phyloP scores from a whole-genome alignment of 2,329 filamentous ascomycete genomes.

The Hymenoscyphus linearis region DNA sequence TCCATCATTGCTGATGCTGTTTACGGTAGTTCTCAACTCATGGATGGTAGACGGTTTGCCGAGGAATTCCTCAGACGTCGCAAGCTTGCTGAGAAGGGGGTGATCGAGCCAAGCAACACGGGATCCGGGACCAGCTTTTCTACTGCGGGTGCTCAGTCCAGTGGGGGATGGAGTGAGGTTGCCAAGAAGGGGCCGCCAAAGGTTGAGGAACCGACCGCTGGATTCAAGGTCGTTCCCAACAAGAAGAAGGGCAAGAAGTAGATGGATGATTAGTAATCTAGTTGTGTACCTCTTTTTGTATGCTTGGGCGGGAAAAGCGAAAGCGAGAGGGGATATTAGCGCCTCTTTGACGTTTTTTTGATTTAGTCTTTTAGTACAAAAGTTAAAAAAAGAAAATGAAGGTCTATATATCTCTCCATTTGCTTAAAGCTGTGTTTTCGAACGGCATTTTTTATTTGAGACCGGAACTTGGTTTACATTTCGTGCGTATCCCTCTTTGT shows the following conservation, averaged over 20 bases:
- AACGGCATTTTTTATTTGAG: too few species aligned
- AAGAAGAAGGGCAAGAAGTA: conserved; percentile 89
- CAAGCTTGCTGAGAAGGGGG: conserved; percentile 87
- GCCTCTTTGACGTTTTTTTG: background rate
- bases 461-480: too few species aligned
- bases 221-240: conserved; percentile 83
- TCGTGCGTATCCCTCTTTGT: too few species aligned
- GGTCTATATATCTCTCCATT: too few species aligned
- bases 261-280: conserved; percentile 14
- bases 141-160: conserved; percentile 42
- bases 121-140: conserved; percentile 44
- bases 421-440: too few species aligned
- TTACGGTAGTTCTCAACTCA: conserved; percentile 78
- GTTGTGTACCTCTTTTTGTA: background rate
- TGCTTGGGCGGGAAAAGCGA: background rate
- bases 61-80: conserved; percentile 92
- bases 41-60: conserved; percentile 89
- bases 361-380: too few species aligned
- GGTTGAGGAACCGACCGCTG: conserved; percentile 36
- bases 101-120: conserved; percentile 61
- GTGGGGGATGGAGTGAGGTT: conserved; percentile 86
- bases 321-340: background rate
- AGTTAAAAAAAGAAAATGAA: too few species aligned
- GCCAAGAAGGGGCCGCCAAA: conserved; percentile 76
- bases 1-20: conserved; percentile 86